Conservation (phyloP, 306 rosid species). For the Casuarina cunninghamiana region DNA sequence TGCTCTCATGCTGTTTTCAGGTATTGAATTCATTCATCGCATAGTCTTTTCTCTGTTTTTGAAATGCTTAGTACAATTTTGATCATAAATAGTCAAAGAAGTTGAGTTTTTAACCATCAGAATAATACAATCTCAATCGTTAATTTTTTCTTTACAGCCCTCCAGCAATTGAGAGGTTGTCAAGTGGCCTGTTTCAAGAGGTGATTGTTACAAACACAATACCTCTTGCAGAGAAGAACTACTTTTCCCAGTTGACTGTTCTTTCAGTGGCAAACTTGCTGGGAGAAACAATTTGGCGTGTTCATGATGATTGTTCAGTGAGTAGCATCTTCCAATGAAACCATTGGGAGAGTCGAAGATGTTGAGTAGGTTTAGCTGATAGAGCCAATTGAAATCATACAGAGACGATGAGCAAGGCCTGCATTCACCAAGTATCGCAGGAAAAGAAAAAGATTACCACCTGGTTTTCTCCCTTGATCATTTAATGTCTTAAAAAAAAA, state of each 20-base stretch:
- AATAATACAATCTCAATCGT: background rate
- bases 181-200: slow-evolving; percentile 86
- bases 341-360: background rate
- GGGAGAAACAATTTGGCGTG: slow-evolving; percentile 98
- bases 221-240: slow-evolving; percentile 74
- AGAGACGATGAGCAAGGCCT: background rate
- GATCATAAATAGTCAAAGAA: background rate
- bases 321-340: slow-evolving; percentile 81
- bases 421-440: background rate
- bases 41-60: slow-evolving; percentile 5
- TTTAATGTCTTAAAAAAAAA: background rate
- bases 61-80: background rate
- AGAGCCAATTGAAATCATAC: background rate
- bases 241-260: slow-evolving; percentile 88
- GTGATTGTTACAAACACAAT: slow-evolving; percentile 90
- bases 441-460: background rate
- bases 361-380: slow-evolving; percentile 1
- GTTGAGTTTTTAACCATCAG: background rate
- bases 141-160: slow-evolving; percentile 51
- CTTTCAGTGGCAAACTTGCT: slow-evolving; percentile 87
- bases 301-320: slow-evolving; percentile 85
- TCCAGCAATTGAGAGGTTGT: slow-evolving; percentile 90
- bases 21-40: slow-evolving; percentile 36
- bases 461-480: background rate
- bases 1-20: slow-evolving; percentile 95